Base-by-base conservation (phyloP, 805 yeast species). In the Suhomyces tanzawaensis region DNA sequence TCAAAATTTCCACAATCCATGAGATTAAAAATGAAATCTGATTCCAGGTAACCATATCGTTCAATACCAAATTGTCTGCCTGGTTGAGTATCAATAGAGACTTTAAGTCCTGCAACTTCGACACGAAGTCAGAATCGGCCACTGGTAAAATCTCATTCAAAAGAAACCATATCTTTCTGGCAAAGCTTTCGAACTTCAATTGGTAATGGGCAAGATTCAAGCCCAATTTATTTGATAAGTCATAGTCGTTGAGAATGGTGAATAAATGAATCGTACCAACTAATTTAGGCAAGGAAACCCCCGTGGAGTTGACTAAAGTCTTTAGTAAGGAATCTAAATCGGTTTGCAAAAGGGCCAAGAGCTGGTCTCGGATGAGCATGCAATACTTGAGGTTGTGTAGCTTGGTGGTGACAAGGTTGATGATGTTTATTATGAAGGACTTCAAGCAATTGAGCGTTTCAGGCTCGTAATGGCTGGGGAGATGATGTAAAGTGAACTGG, bases 171-270 rank as follows among this genome's bases (percentile, higher is more conserved):
- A 66, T 32, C 41, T 57, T 62, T 32, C 64, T 46, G 18, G 62
- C 53, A 13, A 47, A 44, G 18, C 57, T 50, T 32, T 65, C 71
- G 23, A 68, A 53, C 22, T 49, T 53, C 15, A 64, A 51, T 31
- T 51, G 55, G 33, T 45, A 39, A 15, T 44, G 46, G 6, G 47
- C 39, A 4, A 55, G 36, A 34, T 53, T 52, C 3, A 61, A 37
- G n/a, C 51, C 47, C 28, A 66, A 44, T 36, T 60, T 63, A 15
- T 45, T 36, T 8, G 62, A 42, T 9, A 66, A 45, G 31, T 65
- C 71, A 41, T 58, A 57, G 45, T 66, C 71, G 39, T 62, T 63
- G 13, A 66, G 39, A 7, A 66, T 58, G 4, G 69, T 51, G 39
- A 57, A 66, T n/a, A 64, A 45, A 37, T 67, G 69, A 2, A 54